Percentiles rank a stretch among this genome's conserved stretches.
These are phyloP conservation scores for Suillus discolor DNA, from an alignment of 768 basidiomycete species.

Conservation along the genomic window DNA sequence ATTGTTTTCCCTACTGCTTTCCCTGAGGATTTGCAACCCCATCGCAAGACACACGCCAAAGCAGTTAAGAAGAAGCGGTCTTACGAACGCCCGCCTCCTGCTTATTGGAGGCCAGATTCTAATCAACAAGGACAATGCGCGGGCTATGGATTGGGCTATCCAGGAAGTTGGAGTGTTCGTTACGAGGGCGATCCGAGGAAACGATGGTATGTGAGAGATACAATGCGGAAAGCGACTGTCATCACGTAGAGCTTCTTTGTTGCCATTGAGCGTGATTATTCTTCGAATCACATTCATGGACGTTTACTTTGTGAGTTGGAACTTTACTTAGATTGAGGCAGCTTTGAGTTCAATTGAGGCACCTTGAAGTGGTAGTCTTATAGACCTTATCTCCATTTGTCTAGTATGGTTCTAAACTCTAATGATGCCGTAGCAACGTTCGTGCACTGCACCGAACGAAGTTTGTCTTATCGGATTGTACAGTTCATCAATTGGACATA, in stretches of 20 bases:
- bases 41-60: not conserved
- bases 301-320: too few species aligned
- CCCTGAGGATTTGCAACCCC: constrained; percentile 1
- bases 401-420: not conserved
- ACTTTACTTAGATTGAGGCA: not conserved
- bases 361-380: not conserved
- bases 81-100: constrained; percentile 23
- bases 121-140: constrained; percentile 24
- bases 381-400: not conserved
- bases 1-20: constrained; percentile 19
- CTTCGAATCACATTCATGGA: not conserved
- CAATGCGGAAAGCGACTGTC: constrained; percentile 27
- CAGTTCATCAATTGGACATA: not conserved
- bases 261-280: not conserved
- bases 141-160: constrained; percentile 36
- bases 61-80: constrained; percentile 8
- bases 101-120: constrained; percentile 32
- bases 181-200: constrained; percentile 13
- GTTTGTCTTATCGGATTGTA: not conserved
- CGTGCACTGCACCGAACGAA: too few species aligned
- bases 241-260: not conserved
- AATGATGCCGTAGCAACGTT: not conserved
- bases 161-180: constrained; percentile 29
- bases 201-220: constrained; percentile 26
- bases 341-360: not conserved